phyloP scores from a whole-genome alignment of 1,139 yeast genomes.

The Geotrichum phurueaensis region DNA sequence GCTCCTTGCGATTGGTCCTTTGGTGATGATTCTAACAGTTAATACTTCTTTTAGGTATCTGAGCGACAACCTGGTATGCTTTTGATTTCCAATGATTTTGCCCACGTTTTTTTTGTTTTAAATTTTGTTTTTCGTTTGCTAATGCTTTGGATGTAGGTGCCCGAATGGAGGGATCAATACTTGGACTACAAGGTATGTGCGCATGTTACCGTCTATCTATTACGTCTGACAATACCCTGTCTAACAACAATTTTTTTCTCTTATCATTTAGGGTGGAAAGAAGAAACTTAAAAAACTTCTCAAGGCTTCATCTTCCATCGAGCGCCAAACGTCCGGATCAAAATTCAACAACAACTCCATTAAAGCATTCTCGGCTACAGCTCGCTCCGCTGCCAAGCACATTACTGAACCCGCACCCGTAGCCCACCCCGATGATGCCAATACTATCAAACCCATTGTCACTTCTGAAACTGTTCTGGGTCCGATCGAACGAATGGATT shows the following conservation, averaged over 20 bases:
- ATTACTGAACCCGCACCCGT: constrained; percentile 9
- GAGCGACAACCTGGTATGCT: constrained; percentile 33
- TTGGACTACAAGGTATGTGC: constrained; percentile 55
- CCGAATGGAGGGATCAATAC: constrained; percentile 84
- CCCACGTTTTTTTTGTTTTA: neutral
- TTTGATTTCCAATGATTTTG: neutral
- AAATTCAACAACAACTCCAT: constrained; percentile 1
- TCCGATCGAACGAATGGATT: constrained; percentile 7
- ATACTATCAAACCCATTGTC: constrained; percentile 6
- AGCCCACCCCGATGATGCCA: constrained; percentile 5
- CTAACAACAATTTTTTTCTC: neutral
- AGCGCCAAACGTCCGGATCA: constrained; percentile 17
- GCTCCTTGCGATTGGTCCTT: neutral
- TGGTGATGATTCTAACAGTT: neutral
- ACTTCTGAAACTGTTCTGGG: constrained; percentile 13
- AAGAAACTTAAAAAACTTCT: constrained; percentile 48
- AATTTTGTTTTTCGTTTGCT: neutral
- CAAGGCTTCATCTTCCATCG: constrained; percentile 19
- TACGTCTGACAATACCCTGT: neutral
- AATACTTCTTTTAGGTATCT: constrained; percentile 26
- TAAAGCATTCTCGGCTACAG: constrained; percentile 8
- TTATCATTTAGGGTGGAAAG: constrained; percentile 41
- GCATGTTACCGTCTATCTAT: neutral
- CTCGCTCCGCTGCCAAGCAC: constrained; percentile 16
- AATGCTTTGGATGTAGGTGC: constrained; percentile 47